Base-by-base conservation (phyloP, 179 eudicot species). In the Corrigiola litoralis region DNA sequence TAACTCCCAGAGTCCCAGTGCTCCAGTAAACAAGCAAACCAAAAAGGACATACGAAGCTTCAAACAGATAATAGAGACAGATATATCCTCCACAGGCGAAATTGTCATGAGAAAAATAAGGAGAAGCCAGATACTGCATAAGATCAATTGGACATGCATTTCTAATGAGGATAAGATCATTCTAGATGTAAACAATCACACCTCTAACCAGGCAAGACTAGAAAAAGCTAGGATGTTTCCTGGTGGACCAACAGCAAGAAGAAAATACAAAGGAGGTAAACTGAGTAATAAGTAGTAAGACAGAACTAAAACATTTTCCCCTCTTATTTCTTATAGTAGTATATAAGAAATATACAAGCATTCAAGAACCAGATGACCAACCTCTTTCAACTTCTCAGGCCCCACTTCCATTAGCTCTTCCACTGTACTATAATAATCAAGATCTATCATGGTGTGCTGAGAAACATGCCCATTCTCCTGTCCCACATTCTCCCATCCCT, bases 321-420 rank as follows among this genome's bases (percentile, higher is more conserved):
- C n/a, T n/a, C n/a, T n/a, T n/a, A n/a, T n/a, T n/a, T n/a, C n/a
- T n/a, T n/a, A n/a, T n/a, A n/a, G n/a, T n/a, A n/a, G n/a, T 28
- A 4, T 28, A 9, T 13, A 67, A 55, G 5, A 20, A 33, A 16
- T 1, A 66, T 20, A 23, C 44, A 46, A 37, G 47, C 45, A 55
- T 44, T 20, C 1, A 16, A 63, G 12, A 50, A 62, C 28, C 7
- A 38, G 31, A 59, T 32, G 17, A 69, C 76, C 63, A 75, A 91
- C 99, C 99, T 91, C 99, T 74, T 95, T 95, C 73, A 95, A 78
- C 66, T 79, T 82, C 72, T 86, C 97, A 21, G 92, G 95, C 47
- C 99, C 99, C 61, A 88, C 82, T 76, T 75, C 92, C 74, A 88
- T 67, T 57, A 95, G 88, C 75, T 91, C 97, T 70, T 91, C 97